These are phyloP conservation scores for Lasiodiplodia hormozganensis DNA, from an alignment of 2,329 filamentous ascomycete genomes.

Conservation along the genomic window DNA sequence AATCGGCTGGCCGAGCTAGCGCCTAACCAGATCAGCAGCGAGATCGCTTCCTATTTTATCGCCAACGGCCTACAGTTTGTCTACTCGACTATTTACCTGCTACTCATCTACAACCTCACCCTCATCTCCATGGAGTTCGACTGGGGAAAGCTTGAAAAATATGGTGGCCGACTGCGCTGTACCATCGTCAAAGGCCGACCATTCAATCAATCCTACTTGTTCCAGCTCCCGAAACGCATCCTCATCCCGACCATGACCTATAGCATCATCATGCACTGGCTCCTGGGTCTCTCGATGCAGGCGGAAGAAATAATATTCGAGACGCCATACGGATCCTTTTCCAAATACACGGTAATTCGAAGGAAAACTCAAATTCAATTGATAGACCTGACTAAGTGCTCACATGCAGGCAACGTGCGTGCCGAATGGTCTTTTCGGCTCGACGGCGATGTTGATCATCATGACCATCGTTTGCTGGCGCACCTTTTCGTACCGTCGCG, in stretches of 20 bases:
- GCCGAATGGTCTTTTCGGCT: constrained; percentile 33
- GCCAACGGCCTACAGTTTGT: constrained; percentile 40
- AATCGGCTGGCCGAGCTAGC: constrained; percentile 30
- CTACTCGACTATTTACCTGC: constrained; percentile 40
- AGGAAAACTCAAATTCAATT: neutral
- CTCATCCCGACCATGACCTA: constrained; percentile 40
- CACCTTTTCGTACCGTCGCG: constrained; percentile 41
- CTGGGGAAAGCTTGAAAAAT: constrained; percentile 39
- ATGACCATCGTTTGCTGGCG: constrained; percentile 43
- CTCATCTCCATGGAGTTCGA: constrained; percentile 38
- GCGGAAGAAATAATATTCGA: neutral
- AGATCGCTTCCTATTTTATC: constrained; percentile 31
- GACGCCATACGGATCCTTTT: constrained; percentile 29
- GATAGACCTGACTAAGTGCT: neutral
- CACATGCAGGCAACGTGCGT: neutral
- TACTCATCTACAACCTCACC: constrained; percentile 42
- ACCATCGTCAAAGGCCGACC: constrained; percentile 39
- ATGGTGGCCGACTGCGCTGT: constrained; percentile 36
- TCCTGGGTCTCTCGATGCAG: neutral
- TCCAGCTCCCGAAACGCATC: constrained; percentile 40
- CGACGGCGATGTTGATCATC: constrained; percentile 38
- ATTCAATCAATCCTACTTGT: constrained; percentile 39
- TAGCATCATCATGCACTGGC: constrained; percentile 39
- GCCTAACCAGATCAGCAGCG: constrained; percentile 31
- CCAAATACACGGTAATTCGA: neutral